Evolutionary conservation across 345 rosid genomes (phyloP).

Genomic region (Citrus australasica): DNA sequence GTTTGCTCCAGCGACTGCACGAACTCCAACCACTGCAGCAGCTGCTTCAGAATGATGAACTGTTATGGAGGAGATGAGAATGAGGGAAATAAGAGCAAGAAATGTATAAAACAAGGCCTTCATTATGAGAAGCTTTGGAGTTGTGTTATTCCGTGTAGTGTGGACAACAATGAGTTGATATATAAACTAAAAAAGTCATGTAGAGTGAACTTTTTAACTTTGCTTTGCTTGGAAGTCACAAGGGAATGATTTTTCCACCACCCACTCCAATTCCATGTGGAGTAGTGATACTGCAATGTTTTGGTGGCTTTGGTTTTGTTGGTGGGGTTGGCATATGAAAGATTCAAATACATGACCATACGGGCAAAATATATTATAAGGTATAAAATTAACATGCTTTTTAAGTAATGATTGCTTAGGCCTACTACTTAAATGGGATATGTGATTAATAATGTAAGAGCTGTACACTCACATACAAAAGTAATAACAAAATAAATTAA

Average conservation of each 20-base stretch:
- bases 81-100: conserved; percentile 22
- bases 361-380: background rate
- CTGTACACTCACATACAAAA: background rate
- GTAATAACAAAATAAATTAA: background rate
- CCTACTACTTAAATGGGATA: background rate
- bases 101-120: conserved; percentile 13
- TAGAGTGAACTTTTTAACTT: background rate
- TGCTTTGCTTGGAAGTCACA: conserved; percentile 24
- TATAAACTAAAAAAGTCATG: background rate
- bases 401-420: background rate
- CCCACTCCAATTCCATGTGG: background rate
- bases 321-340: background rate
- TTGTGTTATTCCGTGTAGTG: background rate
- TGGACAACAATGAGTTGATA: background rate
- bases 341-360: background rate
- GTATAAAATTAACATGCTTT: background rate
- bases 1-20: background rate
- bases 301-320: background rate
- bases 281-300: background rate
- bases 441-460: background rate
- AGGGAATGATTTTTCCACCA: background rate
- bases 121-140: conserved; percentile 16
- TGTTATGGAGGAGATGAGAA: conserved; percentile 2
- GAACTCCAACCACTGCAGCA: conserved; percentile 5
- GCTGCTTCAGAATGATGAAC: conserved; percentile 12